Conservation (phyloP, 805 yeast species). For the Saccharomycopsis fermentans region DNA sequence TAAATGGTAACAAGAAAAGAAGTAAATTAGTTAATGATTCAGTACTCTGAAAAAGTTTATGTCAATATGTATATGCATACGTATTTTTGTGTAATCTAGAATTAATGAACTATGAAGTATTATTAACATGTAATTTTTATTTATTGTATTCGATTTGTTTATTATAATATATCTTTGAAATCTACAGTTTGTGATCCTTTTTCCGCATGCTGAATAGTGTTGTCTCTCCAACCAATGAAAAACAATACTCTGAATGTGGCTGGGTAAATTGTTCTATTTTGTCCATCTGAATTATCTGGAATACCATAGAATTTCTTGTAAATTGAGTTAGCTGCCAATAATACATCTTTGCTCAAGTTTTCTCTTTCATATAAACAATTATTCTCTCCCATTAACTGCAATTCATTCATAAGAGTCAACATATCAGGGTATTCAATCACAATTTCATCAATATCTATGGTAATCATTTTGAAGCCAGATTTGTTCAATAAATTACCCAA, state of each 20-base stretch:
- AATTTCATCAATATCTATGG: slow-evolving; percentile 77
- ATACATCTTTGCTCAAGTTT: slow-evolving; percentile 47
- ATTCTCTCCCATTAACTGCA: slow-evolving; percentile 78
- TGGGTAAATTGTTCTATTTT: slow-evolving; percentile 40
- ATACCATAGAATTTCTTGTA: slow-evolving; percentile 66
- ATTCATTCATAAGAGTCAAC: slow-evolving; percentile 54
- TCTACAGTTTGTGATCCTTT: slow-evolving; percentile 65
- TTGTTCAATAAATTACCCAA: slow-evolving; percentile 62
- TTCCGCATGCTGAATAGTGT: slow-evolving; percentile 61
- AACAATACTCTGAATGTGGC: slow-evolving; percentile 71
- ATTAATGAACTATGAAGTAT: background rate
- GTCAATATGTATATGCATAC: background rate
- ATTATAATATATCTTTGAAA: slow-evolving; percentile 47
- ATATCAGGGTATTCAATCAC: slow-evolving; percentile 71
- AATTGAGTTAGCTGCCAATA: slow-evolving; percentile 69
- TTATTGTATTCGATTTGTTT: background rate
- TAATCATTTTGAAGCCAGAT: slow-evolving; percentile 70
- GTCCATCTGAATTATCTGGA: slow-evolving; percentile 31
- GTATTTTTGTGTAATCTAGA: background rate
- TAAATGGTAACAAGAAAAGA: slow-evolving; percentile 61
- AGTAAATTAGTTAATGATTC: slow-evolving; percentile 23
- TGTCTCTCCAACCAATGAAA: slow-evolving; percentile 84
- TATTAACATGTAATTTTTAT: background rate
- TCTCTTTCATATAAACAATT: slow-evolving; percentile 44
- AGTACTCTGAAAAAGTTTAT: background rate